Conservation (phyloP, 139 green algal species). For the Chlamydomonas schloesseri region DNA sequence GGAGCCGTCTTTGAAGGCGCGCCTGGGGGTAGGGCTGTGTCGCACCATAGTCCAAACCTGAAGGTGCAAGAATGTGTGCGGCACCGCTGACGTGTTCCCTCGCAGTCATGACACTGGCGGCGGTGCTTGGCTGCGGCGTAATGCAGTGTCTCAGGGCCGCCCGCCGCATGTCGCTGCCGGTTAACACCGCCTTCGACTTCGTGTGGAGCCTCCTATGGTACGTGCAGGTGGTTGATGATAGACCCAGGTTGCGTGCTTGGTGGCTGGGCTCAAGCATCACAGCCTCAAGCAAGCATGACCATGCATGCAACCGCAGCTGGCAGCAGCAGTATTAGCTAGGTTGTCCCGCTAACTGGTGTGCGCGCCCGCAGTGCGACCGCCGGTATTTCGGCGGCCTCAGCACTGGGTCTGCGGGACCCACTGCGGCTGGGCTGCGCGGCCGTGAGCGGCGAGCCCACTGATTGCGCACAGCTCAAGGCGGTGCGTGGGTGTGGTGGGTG, state of each 20-base stretch:
- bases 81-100: background rate
- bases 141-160: background rate
- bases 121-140: background rate
- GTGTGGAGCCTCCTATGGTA: slow-evolving; percentile 25
- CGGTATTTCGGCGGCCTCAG: background rate
- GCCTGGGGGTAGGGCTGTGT: no score
- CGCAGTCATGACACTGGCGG: slow-evolving; percentile 9
- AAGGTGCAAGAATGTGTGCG: background rate
- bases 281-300: no score
- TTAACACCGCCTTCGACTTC: slow-evolving; percentile 18
- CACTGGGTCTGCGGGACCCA: background rate
- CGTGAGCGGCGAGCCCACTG: background rate
- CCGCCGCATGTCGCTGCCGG: slow-evolving; percentile 7
- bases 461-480: slow-evolving; percentile 37
- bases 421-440: background rate
- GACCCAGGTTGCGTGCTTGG: no score
- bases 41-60: no score
- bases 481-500: background rate
- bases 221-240: no score
- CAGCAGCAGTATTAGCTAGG: no score
- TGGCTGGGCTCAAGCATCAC: no score
- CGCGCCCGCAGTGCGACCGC: slow-evolving; percentile 18
- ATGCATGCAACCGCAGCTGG: no score
- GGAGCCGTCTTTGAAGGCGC: no score
- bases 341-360: no score